Percentiles rank a stretch among this genome's conserved stretches.
Evolutionary conservation across 306 rosid species (phyloP).

Genomic region (Citrullus mucosospermus): DNA sequence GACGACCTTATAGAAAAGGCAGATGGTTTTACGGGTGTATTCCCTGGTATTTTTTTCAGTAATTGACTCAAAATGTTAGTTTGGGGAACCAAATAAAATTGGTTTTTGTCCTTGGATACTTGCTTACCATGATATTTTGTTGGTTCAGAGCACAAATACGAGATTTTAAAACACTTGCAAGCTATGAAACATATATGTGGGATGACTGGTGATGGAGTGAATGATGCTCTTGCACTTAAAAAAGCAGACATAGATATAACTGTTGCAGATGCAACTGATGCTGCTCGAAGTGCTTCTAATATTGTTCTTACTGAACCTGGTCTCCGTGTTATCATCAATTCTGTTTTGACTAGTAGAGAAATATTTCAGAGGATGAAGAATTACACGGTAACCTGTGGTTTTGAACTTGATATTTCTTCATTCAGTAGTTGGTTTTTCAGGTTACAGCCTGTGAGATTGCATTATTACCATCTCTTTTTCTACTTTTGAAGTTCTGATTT

Average conservation of each 20-base stretch:
- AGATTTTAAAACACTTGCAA: constrained; percentile 98
- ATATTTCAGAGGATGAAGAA: constrained; percentile 99
- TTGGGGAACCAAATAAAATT: neutral
- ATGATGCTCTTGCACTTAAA: constrained; percentile 99
- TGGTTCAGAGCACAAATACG: constrained; percentile 85
- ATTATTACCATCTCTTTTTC: too few relatives aligned
- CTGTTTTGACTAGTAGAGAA: constrained; percentile 95
- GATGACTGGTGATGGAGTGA: constrained; percentile 99
- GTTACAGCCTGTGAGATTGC: neutral
- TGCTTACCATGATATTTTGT: constrained; percentile 8
- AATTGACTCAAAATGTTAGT: neutral
- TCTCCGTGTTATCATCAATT: constrained; percentile 92
- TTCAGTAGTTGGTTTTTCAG: neutral
- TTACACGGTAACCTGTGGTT: constrained; percentile 58
- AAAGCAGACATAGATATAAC: constrained; percentile 98
- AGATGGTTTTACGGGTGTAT: constrained; percentile 96
- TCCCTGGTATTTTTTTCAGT: constrained; percentile 54
- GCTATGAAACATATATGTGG: constrained; percentile 98
- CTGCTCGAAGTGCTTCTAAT: constrained; percentile 98
- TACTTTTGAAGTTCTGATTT: too few relatives aligned
- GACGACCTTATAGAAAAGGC: constrained; percentile 95
- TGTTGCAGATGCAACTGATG: constrained; percentile 99
- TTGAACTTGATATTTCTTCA: neutral
- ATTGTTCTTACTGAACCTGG: constrained; percentile 98
- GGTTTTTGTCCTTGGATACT: neutral